phyloP scores from a whole-genome alignment of 2,329 filamentous ascomycete species.

The Microascus cirrosus region DNA sequence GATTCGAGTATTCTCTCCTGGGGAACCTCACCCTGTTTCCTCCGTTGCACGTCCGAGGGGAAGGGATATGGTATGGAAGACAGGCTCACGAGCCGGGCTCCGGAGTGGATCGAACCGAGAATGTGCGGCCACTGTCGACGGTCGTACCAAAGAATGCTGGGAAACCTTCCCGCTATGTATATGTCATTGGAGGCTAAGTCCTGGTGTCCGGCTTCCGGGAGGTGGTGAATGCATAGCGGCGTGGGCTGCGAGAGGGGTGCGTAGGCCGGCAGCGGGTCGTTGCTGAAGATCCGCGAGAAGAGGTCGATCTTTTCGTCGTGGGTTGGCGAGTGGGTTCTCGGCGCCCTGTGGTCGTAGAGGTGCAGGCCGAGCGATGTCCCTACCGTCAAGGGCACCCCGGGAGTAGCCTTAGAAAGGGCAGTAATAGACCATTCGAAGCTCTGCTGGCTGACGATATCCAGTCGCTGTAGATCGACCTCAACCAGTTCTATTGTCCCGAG shows the following conservation, averaged over 20 bases:
- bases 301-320: conserved; percentile 15
- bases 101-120: conserved; percentile 70
- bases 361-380: conserved; percentile 75
- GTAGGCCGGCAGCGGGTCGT: conserved; percentile 44
- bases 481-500: conserved; percentile 40
- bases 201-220: conserved; percentile 43
- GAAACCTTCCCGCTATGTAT: conserved; percentile 80
- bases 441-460: conserved; percentile 58
- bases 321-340: conserved; percentile 17
- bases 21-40: conserved; percentile 43
- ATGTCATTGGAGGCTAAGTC: conserved; percentile 62
- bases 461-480: conserved; percentile 68
- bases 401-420: conserved; percentile 59
- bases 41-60: conserved; percentile 42
- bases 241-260: conserved; percentile 70
- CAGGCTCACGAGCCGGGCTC: conserved; percentile 65
- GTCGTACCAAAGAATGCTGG: conserved; percentile 82
- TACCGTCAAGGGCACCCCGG: conserved; percentile 64
- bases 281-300: conserved; percentile 33
- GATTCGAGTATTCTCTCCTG: conserved; percentile 45
- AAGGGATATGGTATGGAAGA: conserved; percentile 57
- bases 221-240: conserved; percentile 71
- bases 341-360: conserved; percentile 62
- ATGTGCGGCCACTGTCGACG: conserved; percentile 73
- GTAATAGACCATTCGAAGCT: conserved; percentile 76